Evolutionary conservation across 2,329 filamentous ascomycete species (phyloP).

Genomic region (Tolypocladium tundrense): DNA sequence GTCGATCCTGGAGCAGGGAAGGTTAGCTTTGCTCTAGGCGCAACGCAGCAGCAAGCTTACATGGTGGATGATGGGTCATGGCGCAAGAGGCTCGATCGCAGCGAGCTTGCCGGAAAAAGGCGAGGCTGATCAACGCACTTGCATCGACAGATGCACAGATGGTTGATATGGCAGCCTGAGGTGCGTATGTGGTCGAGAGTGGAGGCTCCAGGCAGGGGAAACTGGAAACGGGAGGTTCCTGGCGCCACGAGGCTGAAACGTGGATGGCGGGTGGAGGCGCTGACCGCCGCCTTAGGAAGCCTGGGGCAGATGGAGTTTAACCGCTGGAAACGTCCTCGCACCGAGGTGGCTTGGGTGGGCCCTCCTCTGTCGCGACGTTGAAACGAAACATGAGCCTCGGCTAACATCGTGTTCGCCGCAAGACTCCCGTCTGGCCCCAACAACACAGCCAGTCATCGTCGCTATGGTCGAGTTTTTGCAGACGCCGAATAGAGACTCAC

Average conservation of each 20-base stretch:
- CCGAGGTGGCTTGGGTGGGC: too few species aligned
- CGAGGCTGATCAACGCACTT: neutral
- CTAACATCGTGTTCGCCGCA: too few species aligned
- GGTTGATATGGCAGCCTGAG: neutral
- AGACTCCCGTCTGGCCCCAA: too few species aligned
- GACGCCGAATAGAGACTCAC: neutral
- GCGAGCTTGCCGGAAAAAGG: neutral
- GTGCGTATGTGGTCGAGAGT: neutral
- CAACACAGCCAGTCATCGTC: too few species aligned
- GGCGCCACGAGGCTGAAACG: neutral
- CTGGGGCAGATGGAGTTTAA: too few species aligned
- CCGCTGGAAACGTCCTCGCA: too few species aligned
- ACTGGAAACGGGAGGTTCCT: neutral
- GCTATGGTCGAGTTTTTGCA: too few species aligned
- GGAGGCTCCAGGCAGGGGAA: neutral
- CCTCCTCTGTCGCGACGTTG: too few species aligned
- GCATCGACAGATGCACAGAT: neutral
- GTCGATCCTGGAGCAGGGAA: conserved; percentile 51
- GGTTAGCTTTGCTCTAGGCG: neutral
- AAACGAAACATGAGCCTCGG: too few species aligned
- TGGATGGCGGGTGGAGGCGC: neutral
- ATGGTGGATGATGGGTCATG: neutral
- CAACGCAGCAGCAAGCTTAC: neutral
- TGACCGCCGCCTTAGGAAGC: neutral
- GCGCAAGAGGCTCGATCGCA: neutral